Evolutionary conservation across 2,329 filamentous ascomycete genomes (phyloP).

Genomic region (Aspergillus hiratsukae): DNA sequence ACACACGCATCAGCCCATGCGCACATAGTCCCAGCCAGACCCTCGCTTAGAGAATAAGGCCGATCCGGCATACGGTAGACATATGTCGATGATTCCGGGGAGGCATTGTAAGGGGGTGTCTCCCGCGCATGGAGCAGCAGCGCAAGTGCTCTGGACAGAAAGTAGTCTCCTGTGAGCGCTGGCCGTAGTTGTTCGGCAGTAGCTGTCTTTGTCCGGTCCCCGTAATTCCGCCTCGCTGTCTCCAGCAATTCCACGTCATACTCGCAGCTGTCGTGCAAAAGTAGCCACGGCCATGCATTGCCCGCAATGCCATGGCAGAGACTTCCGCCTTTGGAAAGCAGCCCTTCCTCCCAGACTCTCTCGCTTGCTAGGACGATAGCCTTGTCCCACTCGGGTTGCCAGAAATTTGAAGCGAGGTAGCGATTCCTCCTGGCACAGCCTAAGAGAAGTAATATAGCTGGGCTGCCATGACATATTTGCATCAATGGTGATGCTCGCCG

Average conservation of each 20-base stretch:
- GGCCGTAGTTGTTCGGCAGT: conserved; percentile 1
- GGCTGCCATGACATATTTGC: conserved; percentile 41
- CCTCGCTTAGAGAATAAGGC: conserved; percentile 38
- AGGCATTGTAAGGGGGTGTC: conserved; percentile 32
- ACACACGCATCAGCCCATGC: conserved; percentile 41
- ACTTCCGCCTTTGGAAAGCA: conserved; percentile 39
- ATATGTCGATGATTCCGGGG: conserved; percentile 11
- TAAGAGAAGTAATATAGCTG: conserved; percentile 35
- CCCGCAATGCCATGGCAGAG: conserved; percentile 41
- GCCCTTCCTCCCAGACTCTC: conserved; percentile 38
- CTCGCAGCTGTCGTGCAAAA: conserved; percentile 35
- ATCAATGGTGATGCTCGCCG: conserved; percentile 28
- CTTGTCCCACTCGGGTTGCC: conserved; percentile 38
- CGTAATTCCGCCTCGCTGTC: conserved; percentile 20
- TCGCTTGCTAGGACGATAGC: conserved; percentile 30
- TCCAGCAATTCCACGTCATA: conserved; percentile 22
- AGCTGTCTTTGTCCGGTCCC: conserved; percentile 9
- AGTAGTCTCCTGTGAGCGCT: conserved; percentile 30
- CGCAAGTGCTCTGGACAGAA: conserved; percentile 35
- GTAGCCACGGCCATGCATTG: conserved; percentile 38
- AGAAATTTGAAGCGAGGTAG: conserved; percentile 23
- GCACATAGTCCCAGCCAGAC: conserved; percentile 36
- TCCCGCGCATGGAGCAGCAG: conserved; percentile 36
- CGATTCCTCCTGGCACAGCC: conserved; percentile 27
- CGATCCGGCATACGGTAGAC: conserved; percentile 39